phyloP scores from a whole-genome alignment of 495 filamentous ascomycete genomes.

The Penicillium fimorum region DNA sequence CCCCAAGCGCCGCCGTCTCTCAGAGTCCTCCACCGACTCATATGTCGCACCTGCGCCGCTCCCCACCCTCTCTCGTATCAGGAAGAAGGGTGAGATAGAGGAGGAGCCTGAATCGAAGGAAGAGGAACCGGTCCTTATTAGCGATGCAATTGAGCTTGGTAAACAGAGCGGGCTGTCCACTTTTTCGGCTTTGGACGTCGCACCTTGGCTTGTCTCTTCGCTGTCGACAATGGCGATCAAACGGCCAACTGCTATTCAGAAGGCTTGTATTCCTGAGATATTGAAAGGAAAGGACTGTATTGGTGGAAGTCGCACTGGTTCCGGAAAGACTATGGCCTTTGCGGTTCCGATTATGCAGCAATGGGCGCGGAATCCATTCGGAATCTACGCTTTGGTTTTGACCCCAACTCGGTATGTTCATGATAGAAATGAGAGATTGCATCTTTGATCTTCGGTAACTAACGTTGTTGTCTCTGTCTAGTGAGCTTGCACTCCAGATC shows the following conservation, averaged over 20 bases:
- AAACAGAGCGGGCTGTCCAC: slow-evolving; percentile 50
- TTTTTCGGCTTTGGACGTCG: slow-evolving; percentile 72
- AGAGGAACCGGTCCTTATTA: slow-evolving; percentile 41
- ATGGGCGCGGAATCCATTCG: slow-evolving; percentile 89
- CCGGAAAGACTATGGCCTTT: slow-evolving; percentile 99
- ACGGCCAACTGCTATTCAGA: slow-evolving; percentile 87
- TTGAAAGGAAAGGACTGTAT: slow-evolving; percentile 89
- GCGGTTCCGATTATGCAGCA: slow-evolving; percentile 88
- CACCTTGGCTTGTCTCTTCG: slow-evolving; percentile 87
- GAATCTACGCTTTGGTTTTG: slow-evolving; percentile 83
- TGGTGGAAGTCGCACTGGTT: slow-evolving; percentile 89
- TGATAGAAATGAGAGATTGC: background rate
- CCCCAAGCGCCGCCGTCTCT: slow-evolving; percentile 45
- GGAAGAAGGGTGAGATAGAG: slow-evolving; percentile 37
- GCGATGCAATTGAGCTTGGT: slow-evolving; percentile 46
- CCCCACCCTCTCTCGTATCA: slow-evolving; percentile 46
- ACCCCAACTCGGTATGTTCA: slow-evolving; percentile 74
- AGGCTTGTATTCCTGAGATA: slow-evolving; percentile 86
- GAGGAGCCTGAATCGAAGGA: slow-evolving; percentile 24
- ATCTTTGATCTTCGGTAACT: background rate
- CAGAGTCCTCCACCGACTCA: slow-evolving; percentile 41
- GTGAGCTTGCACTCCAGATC: slow-evolving; percentile 93
- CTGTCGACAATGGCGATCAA: slow-evolving; percentile 84
- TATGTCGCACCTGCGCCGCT: slow-evolving; percentile 42
- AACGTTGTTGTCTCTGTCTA: slow-evolving; percentile 17